phyloP scores from a whole-genome alignment of 495 filamentous ascomycete genomes.

The Diplogelasinospora grovesii region DNA sequence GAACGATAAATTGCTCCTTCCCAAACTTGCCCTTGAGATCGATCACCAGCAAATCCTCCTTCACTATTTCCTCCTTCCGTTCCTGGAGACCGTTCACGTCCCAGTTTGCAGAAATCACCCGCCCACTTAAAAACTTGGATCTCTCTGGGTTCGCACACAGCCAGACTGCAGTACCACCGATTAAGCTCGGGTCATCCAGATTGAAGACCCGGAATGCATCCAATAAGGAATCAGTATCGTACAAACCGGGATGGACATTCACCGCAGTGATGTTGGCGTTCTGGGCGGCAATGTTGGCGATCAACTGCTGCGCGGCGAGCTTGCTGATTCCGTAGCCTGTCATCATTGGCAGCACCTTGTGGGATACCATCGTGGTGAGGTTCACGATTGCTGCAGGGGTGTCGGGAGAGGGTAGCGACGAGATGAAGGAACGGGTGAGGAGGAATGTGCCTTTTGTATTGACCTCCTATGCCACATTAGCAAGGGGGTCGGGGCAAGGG shows the following conservation, averaged over 20 bases:
- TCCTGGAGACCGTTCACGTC: conserved; percentile 37
- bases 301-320: conserved; percentile 27
- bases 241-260: conserved; percentile 33
- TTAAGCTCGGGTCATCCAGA: conserved; percentile 5
- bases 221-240: conserved; percentile 29
- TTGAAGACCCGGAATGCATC: conserved; percentile 1
- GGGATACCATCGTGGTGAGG: conserved; percentile 26
- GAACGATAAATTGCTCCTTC: conserved; percentile 18
- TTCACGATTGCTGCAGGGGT: conserved; percentile 35
- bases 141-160: conserved; percentile 4
- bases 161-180: conserved; percentile 7
- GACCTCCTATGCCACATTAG: conserved; percentile 25
- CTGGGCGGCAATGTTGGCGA: conserved; percentile 22
- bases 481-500: not conserved
- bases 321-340: conserved; percentile 35
- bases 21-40: conserved; percentile 17
- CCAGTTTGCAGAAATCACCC: conserved; percentile 39
- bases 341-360: conserved; percentile 23
- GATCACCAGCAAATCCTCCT: conserved; percentile 24
- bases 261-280: conserved; percentile 33
- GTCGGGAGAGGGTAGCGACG: conserved; percentile 8
- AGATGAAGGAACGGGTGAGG: conserved; percentile 32
- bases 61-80: conserved; percentile 36
- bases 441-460: conserved; percentile 40
- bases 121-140: conserved; percentile 33